Conservation (phyloP, 2,329 filamentous ascomycete genomes). For the Penicillium janthinellum region DNA sequence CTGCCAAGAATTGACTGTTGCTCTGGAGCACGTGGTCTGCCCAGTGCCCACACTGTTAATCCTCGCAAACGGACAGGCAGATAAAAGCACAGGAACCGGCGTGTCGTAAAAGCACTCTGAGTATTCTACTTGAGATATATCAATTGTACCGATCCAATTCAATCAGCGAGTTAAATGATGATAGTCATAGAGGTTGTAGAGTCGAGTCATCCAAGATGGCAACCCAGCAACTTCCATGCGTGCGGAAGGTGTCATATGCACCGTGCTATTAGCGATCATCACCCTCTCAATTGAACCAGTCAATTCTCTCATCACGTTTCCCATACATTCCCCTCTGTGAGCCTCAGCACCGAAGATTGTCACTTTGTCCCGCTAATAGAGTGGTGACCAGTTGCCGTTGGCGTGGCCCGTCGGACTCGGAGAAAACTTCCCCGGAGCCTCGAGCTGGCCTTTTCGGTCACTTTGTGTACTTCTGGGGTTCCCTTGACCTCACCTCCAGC, state of each 20-base stretch:
- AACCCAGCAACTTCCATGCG: not conserved
- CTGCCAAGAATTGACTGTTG: not conserved
- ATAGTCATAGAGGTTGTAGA: not conserved
- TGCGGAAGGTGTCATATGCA: not conserved
- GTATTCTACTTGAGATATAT: no score
- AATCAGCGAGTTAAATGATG: not conserved
- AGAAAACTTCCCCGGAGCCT: slow-evolving; percentile 31
- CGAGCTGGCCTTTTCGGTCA: slow-evolving; percentile 30
- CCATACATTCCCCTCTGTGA: not conserved
- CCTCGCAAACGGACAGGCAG: not conserved
- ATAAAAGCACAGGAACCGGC: no score
- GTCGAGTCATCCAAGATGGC: not conserved
- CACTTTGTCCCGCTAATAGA: not conserved
- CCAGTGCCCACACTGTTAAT: not conserved
- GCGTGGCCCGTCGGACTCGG: slow-evolving; percentile 21
- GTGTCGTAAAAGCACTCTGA: no score
- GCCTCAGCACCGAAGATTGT: not conserved
- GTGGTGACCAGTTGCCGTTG: not conserved
- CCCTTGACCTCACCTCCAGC: slow-evolving; percentile 17
- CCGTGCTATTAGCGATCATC: not conserved
- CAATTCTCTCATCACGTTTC: not conserved
- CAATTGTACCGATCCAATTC: not conserved
- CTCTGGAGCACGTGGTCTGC: not conserved
- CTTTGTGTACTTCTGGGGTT: slow-evolving; percentile 31
- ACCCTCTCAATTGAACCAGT: not conserved